Evolutionary conservation across 2,329 filamentous ascomycete species (phyloP).

Genomic region (Myotisia sp.): DNA sequence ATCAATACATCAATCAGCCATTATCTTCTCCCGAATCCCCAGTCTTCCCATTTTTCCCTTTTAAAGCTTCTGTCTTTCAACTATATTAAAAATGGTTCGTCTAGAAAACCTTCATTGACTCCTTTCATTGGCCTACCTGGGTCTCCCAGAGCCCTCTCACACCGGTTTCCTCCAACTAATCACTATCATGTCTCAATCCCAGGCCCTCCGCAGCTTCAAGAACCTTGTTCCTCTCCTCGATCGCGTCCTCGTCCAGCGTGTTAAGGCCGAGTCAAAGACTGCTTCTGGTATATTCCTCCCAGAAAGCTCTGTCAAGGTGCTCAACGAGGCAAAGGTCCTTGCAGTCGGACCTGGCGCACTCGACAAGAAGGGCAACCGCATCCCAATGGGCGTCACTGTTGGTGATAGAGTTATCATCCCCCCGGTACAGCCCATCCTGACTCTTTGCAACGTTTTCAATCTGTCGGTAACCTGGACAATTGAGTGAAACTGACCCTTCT

Average conservation of each 20-base stretch:
- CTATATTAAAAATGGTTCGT: too few species aligned
- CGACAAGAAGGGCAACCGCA: conserved; percentile 77
- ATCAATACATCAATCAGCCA: too few species aligned
- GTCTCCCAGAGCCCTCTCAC: too few species aligned
- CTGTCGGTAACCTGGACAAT: conserved; percentile 1
- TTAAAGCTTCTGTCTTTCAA: conserved; percentile 5
- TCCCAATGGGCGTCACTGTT: conserved; percentile 64
- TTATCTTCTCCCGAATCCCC: too few species aligned
- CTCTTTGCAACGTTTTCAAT: neutral
- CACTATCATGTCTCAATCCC: conserved; percentile 7
- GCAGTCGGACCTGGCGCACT: conserved; percentile 82
- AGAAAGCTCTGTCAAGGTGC: conserved; percentile 91
- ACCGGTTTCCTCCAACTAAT: too few species aligned
- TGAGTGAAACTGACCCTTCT: conserved; percentile 11
- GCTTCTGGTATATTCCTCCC: conserved; percentile 95
- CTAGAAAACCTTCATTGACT: too few species aligned
- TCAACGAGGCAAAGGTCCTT: conserved; percentile 93
- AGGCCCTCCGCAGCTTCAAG: conserved; percentile 83
- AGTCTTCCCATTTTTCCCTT: conserved; percentile 1
- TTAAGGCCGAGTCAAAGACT: conserved; percentile 95
- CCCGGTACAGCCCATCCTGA: conserved; percentile 48
- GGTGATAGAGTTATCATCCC: conserved; percentile 95
- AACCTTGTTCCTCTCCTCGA: conserved; percentile 89
- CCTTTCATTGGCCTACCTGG: too few species aligned
- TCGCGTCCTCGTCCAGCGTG: conserved; percentile 92